Evolutionary conservation across 306 rosid species (phyloP), one percentile per base, ranked within the genome.

Genomic region (Parietaria judaica): DNA sequence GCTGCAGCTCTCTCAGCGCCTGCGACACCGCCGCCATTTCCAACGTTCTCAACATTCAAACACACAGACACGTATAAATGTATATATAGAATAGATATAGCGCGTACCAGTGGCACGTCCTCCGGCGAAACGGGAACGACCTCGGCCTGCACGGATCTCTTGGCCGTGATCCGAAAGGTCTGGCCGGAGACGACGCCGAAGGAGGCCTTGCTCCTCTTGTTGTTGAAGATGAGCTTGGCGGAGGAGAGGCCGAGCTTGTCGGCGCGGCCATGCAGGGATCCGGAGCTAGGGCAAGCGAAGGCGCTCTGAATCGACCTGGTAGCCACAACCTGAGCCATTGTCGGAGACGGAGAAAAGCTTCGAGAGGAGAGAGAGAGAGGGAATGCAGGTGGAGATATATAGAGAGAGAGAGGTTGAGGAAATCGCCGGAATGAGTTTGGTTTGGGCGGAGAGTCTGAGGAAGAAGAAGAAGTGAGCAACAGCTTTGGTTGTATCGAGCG

Each of bases 301-400:
- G 83, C 58, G 78, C 76, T 74, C 73, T 84, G 85, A 72, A 90
- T 74, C 59, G 94, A 78, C 50, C 86, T 79, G 41, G 80, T 75
- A 57, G 88, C 94, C 23, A 81, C 94, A 46, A 78, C 90, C 70
- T 82, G 97, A 60, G 88, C 66, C 97, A 90, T 88, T 78, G 70
- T 70, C 38, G 15, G 11, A 36, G 63, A 72, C 50, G 51, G 61
- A 35, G 10, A 17, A 15, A 60, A 49, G 56, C 14, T 34, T 23
- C 9, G 31, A 35, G 6, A n/a, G n/a, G n/a, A n/a, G 23, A 64
- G 61, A 67, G 9, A 67, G 8, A 70, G 64, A 63, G 16, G 58
- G 0, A 31, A 49, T 49, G 37, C 14, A 16, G 61, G 10, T 49
- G 36, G 14, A 58, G 64, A 47, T 66, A 51, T 15, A 38, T 47